Evolutionary conservation across 129 eudicot genomes (phyloP), one percentile per base, ranked within the genome.

Genomic region (Ambrosia trifida): DNA sequence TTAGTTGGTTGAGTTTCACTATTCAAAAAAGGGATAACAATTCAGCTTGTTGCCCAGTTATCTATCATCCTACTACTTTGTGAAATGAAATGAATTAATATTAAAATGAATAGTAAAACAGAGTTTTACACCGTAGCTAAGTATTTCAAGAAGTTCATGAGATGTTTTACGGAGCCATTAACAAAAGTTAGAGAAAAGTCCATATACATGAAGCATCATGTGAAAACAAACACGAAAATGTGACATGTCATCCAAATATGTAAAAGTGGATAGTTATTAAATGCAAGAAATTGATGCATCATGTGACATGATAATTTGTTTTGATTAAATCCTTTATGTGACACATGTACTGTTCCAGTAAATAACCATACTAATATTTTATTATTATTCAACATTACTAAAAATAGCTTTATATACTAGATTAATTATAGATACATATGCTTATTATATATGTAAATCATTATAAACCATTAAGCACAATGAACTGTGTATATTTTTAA

Each of bases 231-330:
- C 71, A 69, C 14, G 47, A 41, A 68, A 49, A 61, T 49, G 65
- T 69, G 76, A 50, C 71, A 38, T 50, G 65, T 60, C 76, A 69
- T 50, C 45, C 11, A 16, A 38, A 45, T 10, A 76, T 18, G 52
- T 59, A 68, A 53, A 53, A 58, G 80, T 68, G 14, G 41, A 56
- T 67, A 30, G 43, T 33, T 24, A 68, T 45, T 76, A 8, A 68
- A 32, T 76, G 69, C 63, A 57, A 67, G n/a, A 68, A 68, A 76
- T 68, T 54, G 61, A 76, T n/a, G 75, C 41, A 32, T 69, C 75
- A 60, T 38, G 75, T 69, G 70, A 69, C 2, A 4, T 20, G 30
- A 38, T 65, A 12, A 74, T 51, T 74, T 65, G 2, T 20, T 24
- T 57, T 68, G 12, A 4, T 18, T 73, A 33, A 17, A 73, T 11